Conservation (phyloP, 129 eudicot species). For the Mikania micrantha region DNA sequence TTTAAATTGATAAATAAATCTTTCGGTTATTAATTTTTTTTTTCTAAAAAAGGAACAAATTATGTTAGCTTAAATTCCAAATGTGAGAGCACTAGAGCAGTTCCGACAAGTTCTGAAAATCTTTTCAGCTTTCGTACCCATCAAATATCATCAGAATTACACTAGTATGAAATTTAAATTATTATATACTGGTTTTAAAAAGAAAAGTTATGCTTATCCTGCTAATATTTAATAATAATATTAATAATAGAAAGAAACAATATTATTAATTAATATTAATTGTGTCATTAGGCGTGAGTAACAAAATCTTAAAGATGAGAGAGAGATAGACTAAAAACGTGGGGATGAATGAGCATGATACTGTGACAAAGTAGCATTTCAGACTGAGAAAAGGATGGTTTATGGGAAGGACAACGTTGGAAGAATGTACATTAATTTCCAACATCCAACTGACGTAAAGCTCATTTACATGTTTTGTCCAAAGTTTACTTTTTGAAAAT, state of each 20-base stretch:
- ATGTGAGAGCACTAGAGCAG: too few species aligned
- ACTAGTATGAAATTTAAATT: too few species aligned
- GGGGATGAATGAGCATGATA: slow-evolving; percentile 29
- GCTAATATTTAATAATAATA: background rate
- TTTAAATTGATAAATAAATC: too few species aligned
- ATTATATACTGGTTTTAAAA: too few species aligned
- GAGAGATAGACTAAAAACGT: background rate
- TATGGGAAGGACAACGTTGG: slow-evolving; percentile 37
- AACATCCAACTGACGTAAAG: slow-evolving; percentile 38
- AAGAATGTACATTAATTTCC: slow-evolving; percentile 48
- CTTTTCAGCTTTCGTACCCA: too few species aligned
- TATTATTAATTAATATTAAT: too few species aligned
- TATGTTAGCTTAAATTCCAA: too few species aligned
- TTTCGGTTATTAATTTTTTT: too few species aligned
- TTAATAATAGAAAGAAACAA: background rate
- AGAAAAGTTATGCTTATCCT: background rate
- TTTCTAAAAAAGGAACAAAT: too few species aligned
- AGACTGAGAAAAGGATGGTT: slow-evolving; percentile 32
- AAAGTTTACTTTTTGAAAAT: background rate
- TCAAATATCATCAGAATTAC: too few species aligned
- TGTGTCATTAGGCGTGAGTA: slow-evolving; percentile 55
- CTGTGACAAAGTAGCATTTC: slow-evolving; percentile 32
- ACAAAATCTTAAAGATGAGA: slow-evolving; percentile 27
- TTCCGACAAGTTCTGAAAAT: too few species aligned
- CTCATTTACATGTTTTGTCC: slow-evolving; percentile 26